Conservation (phyloP, 441 rosid genomes). For the Croton setiger region DNA sequence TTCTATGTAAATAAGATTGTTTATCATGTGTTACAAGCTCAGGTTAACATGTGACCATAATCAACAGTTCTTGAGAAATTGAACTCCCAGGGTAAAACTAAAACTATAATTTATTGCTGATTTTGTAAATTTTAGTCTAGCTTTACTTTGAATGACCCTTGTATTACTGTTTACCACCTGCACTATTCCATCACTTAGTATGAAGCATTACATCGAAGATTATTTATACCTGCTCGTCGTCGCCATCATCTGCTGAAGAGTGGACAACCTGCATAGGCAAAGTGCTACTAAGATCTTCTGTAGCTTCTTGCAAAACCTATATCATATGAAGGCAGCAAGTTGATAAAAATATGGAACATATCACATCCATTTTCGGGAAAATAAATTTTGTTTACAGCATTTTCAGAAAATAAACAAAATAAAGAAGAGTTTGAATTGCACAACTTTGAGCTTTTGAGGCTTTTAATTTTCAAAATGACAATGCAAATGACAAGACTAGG, state of each 20-base stretch:
- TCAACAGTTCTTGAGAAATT: not conserved
- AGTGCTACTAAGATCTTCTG: constrained; percentile 39
- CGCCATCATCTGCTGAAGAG: constrained; percentile 62
- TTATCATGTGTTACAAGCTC: no score
- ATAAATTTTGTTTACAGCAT: no score
- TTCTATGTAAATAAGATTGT: no score
- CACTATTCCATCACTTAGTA: no score
- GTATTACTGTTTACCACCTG: no score
- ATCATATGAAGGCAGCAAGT: constrained; percentile 16
- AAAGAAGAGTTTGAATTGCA: not conserved
- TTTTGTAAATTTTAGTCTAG: no score
- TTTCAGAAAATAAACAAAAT: no score
- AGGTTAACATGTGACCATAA: no score
- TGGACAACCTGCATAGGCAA: constrained; percentile 42
- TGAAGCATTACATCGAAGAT: not conserved
- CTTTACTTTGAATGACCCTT: no score
- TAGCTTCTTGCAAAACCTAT: constrained; percentile 48
- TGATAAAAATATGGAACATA: not conserved
- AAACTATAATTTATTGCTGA: no score
- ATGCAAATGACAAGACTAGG: not conserved
- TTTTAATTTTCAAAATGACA: not conserved
- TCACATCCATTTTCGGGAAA: no score
- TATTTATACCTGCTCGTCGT: constrained; percentile 54
- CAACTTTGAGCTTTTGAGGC: not conserved
- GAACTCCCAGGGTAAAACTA: not conserved